Base-by-base conservation (phyloP, 257 asterid species). In the Penstemon davidsonii region DNA sequence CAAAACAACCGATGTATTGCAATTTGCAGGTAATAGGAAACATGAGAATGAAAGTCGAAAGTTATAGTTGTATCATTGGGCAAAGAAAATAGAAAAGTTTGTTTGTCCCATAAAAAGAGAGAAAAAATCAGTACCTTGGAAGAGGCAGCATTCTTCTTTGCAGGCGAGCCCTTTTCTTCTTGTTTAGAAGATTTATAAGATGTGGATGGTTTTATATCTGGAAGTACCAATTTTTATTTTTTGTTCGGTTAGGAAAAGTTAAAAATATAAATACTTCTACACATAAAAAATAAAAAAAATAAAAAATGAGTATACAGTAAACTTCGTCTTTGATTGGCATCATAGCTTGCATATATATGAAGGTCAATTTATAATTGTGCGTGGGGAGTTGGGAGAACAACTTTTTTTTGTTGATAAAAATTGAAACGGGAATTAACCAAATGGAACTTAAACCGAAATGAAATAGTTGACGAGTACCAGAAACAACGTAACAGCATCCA, bases 191-290 rank as follows among this genome's bases (percentile, higher is more conserved):
- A 64, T 76, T 80, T 84, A 70, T 70, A 54, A 58, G 89, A 71
- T 3, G 80, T 36, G 40, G 87, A 67, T 67, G 84, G 81, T 74
- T 67, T 81, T 75, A 60, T 44, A 80, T 87, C 99, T 88, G 88
- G 73, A 70, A 69, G 64, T 12, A 57, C 33, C 33, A 55, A 50
- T 54, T 51, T 47, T 41, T 59, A 66, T 40, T 57, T 37, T 71
- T 60, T 74, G 61, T 62, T 60, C 41, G 51, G 59, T 56, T 46
- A 44, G 64, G 56, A 68, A 46, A 56, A 67, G 62, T 6, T 1
- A 10, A 55, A 54, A 6, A 15, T 15, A 15, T 15, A 10, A 18
- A 55, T 55, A 25, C 10, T 54, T 18, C 15, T 49, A 13, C 3
- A 49, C 11, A 49, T 15, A 9, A 49, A 13, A 49, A 47, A 8